Evolutionary conservation across 179 eudicot species (phyloP).

Genomic region (Beta lomatogona): DNA sequence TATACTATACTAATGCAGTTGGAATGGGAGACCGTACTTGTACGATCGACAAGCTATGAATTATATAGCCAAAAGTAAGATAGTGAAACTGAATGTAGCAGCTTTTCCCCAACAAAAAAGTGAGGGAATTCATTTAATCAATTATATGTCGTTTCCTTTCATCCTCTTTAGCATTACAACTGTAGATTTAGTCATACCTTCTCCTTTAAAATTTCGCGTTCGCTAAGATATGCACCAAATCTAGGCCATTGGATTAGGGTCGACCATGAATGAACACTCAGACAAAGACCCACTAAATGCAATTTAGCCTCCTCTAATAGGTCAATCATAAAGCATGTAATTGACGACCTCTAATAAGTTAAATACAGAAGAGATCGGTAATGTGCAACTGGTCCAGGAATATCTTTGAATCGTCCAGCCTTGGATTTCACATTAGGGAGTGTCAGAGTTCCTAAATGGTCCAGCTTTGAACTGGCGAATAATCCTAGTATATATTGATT

Average conservation of each 20-base stretch:
- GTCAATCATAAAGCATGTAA: neutral
- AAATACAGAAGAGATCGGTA: neutral
- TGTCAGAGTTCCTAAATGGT: neutral
- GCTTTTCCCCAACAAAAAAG: too few species aligned
- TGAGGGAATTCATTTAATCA: too few species aligned
- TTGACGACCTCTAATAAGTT: neutral
- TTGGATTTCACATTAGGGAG: neutral
- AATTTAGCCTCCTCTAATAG: neutral
- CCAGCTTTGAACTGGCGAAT: neutral
- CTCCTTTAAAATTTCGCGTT: too few species aligned
- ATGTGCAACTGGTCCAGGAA: neutral
- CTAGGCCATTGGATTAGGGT: neutral
- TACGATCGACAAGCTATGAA: too few species aligned
- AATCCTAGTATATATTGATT: neutral
- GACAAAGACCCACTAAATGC: neutral
- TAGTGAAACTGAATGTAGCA: too few species aligned
- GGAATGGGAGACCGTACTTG: too few species aligned
- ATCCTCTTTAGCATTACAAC: too few species aligned
- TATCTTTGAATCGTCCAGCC: neutral
- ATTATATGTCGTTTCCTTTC: too few species aligned
- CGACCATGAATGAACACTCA: neutral
- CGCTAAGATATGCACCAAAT: neutral
- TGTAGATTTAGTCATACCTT: too few species aligned
- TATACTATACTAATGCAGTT: too few species aligned
- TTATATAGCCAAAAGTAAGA: too few species aligned